phyloP scores from a whole-genome alignment of 108 stramenopile genomes.

The Seminavis robusta region DNA sequence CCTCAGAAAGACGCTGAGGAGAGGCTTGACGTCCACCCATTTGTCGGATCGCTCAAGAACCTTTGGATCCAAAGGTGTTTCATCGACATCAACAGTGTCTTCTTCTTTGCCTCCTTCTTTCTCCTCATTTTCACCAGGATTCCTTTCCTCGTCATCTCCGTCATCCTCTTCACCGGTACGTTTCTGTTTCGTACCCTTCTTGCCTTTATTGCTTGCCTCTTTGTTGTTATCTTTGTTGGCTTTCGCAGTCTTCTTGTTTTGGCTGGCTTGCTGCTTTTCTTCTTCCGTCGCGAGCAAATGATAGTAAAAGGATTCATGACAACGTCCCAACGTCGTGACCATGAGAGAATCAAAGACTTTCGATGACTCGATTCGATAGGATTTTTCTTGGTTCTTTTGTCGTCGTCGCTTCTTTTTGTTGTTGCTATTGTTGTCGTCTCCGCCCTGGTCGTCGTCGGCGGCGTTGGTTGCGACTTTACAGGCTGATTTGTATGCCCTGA shows the following conservation, averaged over 20 bases:
- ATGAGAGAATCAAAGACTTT: conserved; percentile 76
- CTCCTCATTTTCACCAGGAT: conserved; percentile 6
- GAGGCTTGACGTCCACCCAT: conserved; percentile 50
- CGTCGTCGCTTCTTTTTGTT: too few relatives aligned
- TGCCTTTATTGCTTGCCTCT: too few relatives aligned
- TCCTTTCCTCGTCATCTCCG: conserved; percentile 29
- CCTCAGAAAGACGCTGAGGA: conserved; percentile 68
- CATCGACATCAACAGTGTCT: conserved; percentile 35
- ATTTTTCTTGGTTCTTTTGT: conserved; percentile 26
- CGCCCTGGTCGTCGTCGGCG: conserved; percentile 23
- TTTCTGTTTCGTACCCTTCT: too few relatives aligned
- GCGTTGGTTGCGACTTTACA: conserved; percentile 67
- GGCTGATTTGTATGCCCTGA: conserved; percentile 74
- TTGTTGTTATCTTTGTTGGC: conserved; percentile 26
- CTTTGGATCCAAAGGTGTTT: conserved; percentile 80
- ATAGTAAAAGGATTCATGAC: conserved; percentile 69
- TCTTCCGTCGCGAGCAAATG: conserved; percentile 47
- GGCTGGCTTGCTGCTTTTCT: neutral
- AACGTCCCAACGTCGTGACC: conserved; percentile 58
- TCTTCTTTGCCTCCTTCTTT: conserved; percentile 16
- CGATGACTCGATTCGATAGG: conserved; percentile 65
- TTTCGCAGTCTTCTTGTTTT: conserved; percentile 10
- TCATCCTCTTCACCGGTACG: conserved; percentile 21
- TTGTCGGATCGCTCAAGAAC: conserved; percentile 43
- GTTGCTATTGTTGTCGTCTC: conserved; percentile 17